phyloP scores from a whole-genome alignment of 148 eudicot species.

The Fagopyrum esculentum region DNA sequence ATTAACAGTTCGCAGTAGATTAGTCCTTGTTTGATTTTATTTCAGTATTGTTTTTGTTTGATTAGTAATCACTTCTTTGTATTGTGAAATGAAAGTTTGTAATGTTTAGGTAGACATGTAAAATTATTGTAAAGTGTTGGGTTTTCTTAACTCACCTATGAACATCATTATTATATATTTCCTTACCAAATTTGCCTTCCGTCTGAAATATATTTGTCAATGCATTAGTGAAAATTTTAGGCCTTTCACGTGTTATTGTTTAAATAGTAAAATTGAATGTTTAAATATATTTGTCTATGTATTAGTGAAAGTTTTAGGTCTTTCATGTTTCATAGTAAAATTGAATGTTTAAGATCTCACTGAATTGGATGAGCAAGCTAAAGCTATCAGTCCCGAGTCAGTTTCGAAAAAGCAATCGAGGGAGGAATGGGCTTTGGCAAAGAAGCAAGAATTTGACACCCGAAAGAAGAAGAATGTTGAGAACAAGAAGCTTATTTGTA shows the following conservation, averaged over 20 bases:
- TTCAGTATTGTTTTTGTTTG: too few species aligned
- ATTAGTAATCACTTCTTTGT: too few species aligned
- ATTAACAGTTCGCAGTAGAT: too few species aligned
- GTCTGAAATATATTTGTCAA: too few species aligned
- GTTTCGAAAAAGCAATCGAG: slow-evolving; percentile 79
- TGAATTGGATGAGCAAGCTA: slow-evolving; percentile 44
- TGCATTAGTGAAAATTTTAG: neutral
- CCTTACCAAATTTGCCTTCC: neutral
- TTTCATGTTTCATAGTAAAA: neutral
- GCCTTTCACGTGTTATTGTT: neutral
- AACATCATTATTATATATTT: neutral
- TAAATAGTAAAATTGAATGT: neutral
- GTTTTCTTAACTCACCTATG: neutral
- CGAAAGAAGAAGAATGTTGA: slow-evolving; percentile 52
- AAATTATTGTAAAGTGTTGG: neutral
- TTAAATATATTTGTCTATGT: neutral
- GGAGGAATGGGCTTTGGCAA: slow-evolving; percentile 63
- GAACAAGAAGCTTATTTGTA: slow-evolving; percentile 59
- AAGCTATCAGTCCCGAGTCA: slow-evolving; percentile 58
- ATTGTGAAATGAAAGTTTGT: neutral
- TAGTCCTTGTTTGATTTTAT: neutral
- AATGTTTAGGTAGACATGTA: neutral
- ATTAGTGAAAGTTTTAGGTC: neutral
- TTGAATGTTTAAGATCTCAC: neutral
- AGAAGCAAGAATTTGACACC: slow-evolving; percentile 35